Conservation (phyloP, 768 basidiomycete genomes). For the Coprinellus micaceus region DNA sequence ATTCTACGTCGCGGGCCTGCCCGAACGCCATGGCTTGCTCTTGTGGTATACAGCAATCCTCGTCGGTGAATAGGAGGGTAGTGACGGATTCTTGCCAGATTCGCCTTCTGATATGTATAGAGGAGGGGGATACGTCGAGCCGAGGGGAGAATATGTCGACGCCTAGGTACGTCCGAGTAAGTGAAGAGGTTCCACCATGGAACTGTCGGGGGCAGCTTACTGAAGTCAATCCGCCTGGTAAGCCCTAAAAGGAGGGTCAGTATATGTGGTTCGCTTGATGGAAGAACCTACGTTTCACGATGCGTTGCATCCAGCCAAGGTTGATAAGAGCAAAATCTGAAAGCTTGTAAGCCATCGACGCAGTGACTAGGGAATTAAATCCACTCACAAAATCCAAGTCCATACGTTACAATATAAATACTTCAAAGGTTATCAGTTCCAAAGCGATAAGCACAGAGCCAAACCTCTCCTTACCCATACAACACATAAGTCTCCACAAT, state of each 20-base stretch:
- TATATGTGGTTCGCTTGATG: neutral
- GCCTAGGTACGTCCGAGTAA: constrained; percentile 34
- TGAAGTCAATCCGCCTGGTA: constrained; percentile 68
- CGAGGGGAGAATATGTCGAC: constrained; percentile 80
- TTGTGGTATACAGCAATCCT: constrained; percentile 55
- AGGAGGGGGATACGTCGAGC: constrained; percentile 56
- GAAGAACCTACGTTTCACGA: constrained; percentile 55
- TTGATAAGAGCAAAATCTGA: constrained; percentile 66
- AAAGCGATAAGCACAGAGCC: constrained; percentile 5
- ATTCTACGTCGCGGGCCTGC: constrained; percentile 52
- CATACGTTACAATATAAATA: constrained; percentile 59
- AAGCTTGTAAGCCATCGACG: constrained; percentile 9
- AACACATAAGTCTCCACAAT: constrained; percentile 62
- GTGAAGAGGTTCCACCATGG: neutral
- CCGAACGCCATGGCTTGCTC: constrained; percentile 56
- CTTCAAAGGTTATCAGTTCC: constrained; percentile 24
- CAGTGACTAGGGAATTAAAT: neutral
- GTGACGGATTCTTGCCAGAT: constrained; percentile 81
- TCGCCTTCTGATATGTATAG: constrained; percentile 60
- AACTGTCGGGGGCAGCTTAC: constrained; percentile 37
- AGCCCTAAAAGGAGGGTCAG: constrained; percentile 36
- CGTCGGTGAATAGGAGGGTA: constrained; percentile 58
- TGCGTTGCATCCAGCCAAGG: constrained; percentile 43
- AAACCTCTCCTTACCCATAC: constrained; percentile 45
- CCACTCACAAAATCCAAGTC: constrained; percentile 56